These are phyloP conservation scores for Curvularia sp. DNA, from an alignment of 2,329 filamentous ascomycete species.

Conservation along the genomic window DNA sequence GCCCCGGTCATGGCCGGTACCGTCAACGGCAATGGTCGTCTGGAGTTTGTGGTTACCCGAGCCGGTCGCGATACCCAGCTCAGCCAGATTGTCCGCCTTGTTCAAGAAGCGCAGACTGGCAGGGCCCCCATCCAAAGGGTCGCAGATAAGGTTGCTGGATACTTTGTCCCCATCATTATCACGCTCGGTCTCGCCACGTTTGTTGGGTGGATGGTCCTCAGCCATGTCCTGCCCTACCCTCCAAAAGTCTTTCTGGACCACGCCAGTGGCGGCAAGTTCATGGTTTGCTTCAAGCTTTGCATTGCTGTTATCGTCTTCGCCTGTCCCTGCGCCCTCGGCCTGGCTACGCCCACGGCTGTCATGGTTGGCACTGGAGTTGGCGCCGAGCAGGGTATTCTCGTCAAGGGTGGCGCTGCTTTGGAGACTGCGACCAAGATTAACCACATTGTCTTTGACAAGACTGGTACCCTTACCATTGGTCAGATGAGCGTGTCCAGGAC, in stretches of 20 bases:
- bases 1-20: constrained; percentile 87
- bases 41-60: constrained; percentile 91
- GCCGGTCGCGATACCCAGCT: constrained; percentile 95
- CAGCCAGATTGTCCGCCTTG: constrained; percentile 97
- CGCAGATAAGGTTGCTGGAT: constrained; percentile 88
- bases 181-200: constrained; percentile 85
- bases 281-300: constrained; percentile 96
- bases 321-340: constrained; percentile 93
- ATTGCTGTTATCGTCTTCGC: constrained; percentile 99
- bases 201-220: constrained; percentile 90
- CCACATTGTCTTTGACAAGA: constrained; percentile 93
- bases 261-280: constrained; percentile 85
- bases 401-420: constrained; percentile 92
- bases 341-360: constrained; percentile 94
- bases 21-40: constrained; percentile 88
- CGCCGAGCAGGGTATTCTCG: constrained; percentile 94
- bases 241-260: constrained; percentile 84
- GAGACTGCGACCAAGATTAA: constrained; percentile 90
- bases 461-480: constrained; percentile 89
- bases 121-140: constrained; percentile 93
- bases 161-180: constrained; percentile 91
- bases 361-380: constrained; percentile 99
- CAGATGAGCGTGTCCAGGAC: constrained; percentile 89
- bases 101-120: constrained; percentile 94
- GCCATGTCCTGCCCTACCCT: constrained; percentile 82